Evolutionary conservation across 2,329 filamentous ascomycete species (phyloP).

Genomic region (Pseudogymnoascus sp.): DNA sequence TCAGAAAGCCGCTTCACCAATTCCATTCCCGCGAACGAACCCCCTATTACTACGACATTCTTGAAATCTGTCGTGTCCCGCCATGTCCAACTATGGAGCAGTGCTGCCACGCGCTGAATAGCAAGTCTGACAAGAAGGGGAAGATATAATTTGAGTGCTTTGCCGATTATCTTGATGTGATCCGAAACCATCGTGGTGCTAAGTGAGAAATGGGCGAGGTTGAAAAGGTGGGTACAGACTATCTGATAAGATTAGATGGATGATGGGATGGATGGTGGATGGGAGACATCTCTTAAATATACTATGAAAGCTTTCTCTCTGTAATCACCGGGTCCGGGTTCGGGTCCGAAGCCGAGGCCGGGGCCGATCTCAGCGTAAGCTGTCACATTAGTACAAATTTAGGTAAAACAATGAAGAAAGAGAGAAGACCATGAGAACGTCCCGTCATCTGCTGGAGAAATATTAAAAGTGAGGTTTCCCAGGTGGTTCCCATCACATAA

Average conservation of each 20-base stretch:
- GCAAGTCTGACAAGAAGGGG: slow-evolving; percentile 3
- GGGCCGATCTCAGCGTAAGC: not conserved
- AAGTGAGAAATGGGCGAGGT: not conserved
- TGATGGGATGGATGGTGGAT: not conserved
- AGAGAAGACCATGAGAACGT: no score
- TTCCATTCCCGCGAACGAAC: slow-evolving; percentile 36
- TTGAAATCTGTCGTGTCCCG: slow-evolving; percentile 15
- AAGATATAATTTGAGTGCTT: not conserved
- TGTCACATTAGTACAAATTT: not conserved
- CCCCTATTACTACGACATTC: slow-evolving; percentile 37
- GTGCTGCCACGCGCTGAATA: not conserved
- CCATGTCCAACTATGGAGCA: slow-evolving; percentile 8
- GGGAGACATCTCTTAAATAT: not conserved
- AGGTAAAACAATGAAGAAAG: no score
- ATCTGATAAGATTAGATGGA: not conserved
- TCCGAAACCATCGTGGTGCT: not conserved
- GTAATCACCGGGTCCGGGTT: no score
- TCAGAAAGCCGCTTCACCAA: slow-evolving; percentile 31
- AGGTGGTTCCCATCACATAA: no score
- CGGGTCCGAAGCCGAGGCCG: not conserved
- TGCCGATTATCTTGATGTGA: not conserved
- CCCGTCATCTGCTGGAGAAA: no score
- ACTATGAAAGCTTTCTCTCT: not conserved
- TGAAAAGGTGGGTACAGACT: not conserved
- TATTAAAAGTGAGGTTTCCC: no score